Evolutionary conservation across 129 eudicot species (phyloP).

Genomic region (Dittrichia graveolens): DNA sequence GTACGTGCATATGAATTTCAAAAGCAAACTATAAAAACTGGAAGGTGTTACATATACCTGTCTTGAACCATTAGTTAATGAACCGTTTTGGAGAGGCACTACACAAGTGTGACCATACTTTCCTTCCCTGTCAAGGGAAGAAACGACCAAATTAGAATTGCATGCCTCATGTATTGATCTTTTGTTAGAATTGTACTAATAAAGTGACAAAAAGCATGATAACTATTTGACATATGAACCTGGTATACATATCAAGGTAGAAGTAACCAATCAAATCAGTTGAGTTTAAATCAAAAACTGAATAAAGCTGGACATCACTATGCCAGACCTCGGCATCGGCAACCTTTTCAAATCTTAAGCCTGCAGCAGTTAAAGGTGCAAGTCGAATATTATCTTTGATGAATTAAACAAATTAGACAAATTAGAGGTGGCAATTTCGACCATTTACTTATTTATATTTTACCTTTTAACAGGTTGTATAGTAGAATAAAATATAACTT

Average conservation of each 20-base stretch:
- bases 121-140: constrained; percentile 64
- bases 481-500: background rate
- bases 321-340: constrained; percentile 78
- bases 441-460: background rate
- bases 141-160: constrained; percentile 18
- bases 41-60: constrained; percentile 54
- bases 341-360: constrained; percentile 83
- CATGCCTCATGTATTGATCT: constrained; percentile 9
- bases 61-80: constrained; percentile 48
- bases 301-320: constrained; percentile 63
- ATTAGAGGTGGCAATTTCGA: background rate
- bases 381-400: constrained; percentile 10
- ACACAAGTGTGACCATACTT: constrained; percentile 94
- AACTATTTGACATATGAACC: constrained; percentile 44
- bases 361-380: constrained; percentile 44
- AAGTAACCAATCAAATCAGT: constrained; percentile 78
- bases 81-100: constrained; percentile 81
- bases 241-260: constrained; percentile 81
- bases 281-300: constrained; percentile 79
- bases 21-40: constrained; percentile 2
- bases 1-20: background rate
- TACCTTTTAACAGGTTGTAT: background rate
- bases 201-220: constrained; percentile 15
- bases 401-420: constrained; percentile 24
- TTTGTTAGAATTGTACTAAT: constrained; percentile 16